Evolutionary conservation across 352 stramenopile species (phyloP).

Genomic region (Phytopythium litorale): DNA sequence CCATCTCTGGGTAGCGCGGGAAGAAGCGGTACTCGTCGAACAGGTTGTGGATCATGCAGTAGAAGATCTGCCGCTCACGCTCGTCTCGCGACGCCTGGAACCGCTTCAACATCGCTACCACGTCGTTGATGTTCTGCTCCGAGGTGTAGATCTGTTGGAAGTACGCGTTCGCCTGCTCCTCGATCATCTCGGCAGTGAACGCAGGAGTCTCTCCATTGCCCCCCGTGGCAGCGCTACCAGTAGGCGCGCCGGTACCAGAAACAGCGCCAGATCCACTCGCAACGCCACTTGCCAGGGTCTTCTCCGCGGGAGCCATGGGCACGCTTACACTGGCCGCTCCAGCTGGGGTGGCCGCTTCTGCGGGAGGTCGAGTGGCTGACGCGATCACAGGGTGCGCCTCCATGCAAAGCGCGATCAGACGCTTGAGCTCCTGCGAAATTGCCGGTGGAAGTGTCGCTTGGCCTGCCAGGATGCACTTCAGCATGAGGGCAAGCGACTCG

Average conservation of each 20-base stretch:
- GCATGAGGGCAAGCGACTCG: conserved; percentile 77
- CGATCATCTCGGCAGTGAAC: conserved; percentile 94
- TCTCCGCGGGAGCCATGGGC: neutral
- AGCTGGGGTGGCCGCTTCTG: conserved; percentile 22
- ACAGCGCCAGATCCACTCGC: conserved; percentile 14
- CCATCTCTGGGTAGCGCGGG: conserved; percentile 98
- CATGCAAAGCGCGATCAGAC: conserved; percentile 78
- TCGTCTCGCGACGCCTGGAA: conserved; percentile 96
- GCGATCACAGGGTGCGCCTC: conserved; percentile 81
- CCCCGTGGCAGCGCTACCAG: conserved; percentile 6
- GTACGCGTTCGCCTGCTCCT: conserved; percentile 97
- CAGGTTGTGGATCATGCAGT: conserved; percentile 99
- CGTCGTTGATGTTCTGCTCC: conserved; percentile 97
- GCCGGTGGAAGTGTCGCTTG: conserved; percentile 62
- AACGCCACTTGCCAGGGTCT: neutral
- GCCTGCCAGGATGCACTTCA: conserved; percentile 81
- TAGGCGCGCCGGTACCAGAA: neutral
- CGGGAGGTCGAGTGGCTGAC: conserved; percentile 43
- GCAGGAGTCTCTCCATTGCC: conserved; percentile 26
- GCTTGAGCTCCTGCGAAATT: conserved; percentile 78
- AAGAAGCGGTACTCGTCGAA: conserved; percentile 99
- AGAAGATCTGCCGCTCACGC: conserved; percentile 98
- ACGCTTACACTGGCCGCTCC: neutral
- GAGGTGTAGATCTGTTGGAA: conserved; percentile 99
- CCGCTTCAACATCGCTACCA: conserved; percentile 98